Percentiles rank a stretch among this genome's conserved stretches.
Conservation (phyloP, 371 early-diverging fungal genomes). For the Coemansia sp. region DNA sequence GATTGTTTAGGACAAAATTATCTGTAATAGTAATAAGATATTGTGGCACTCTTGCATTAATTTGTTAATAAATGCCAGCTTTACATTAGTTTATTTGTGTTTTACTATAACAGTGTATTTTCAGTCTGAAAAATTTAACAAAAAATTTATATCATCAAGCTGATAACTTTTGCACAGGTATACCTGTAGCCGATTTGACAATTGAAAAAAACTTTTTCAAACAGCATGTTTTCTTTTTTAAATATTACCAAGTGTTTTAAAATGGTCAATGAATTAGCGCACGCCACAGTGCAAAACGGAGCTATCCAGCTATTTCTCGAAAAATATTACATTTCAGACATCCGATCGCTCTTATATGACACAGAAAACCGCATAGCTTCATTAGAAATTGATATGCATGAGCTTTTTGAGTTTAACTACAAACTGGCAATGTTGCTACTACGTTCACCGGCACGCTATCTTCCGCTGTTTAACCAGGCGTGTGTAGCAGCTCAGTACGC, state of each 20-base stretch:
- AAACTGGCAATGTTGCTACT: conserved; percentile 22
- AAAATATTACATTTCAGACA: background rate
- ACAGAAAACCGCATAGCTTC: background rate
- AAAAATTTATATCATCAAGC: too few relatives aligned
- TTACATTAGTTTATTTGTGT: too few relatives aligned
- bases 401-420: conserved; percentile 19
- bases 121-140: too few relatives aligned
- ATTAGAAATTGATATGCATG: conserved; percentile 22
- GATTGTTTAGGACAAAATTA: background rate
- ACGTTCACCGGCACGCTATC: background rate
- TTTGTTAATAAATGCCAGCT: too few relatives aligned
- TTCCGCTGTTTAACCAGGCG: conserved; percentile 12
- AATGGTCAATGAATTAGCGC: conserved; percentile 2
- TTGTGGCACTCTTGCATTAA: too few relatives aligned
- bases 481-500: conserved; percentile 9
- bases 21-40: too few relatives aligned
- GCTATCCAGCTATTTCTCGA: conserved; percentile 42
- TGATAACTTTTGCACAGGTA: background rate
- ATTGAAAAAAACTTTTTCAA: background rate
- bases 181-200: background rate
- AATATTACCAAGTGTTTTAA: background rate
- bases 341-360: background rate
- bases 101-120: too few relatives aligned
- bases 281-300: background rate
- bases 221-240: background rate